Conservation (phyloP, 225 moss, liverwort and hornwort genomes). For the Asterella californica region DNA sequence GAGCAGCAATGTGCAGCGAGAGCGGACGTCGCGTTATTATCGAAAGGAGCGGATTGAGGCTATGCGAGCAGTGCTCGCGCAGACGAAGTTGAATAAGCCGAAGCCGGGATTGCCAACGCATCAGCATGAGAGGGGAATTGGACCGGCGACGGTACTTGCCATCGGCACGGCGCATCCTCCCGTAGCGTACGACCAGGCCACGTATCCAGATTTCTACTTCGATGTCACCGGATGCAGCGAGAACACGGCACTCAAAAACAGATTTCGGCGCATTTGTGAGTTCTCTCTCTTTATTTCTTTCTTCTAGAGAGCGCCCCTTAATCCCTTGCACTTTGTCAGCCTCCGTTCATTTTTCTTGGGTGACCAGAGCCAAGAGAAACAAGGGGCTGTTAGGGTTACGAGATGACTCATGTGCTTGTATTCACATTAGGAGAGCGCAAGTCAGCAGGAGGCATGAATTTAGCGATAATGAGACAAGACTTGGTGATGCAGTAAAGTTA, state of each 20-base stretch:
- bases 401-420: not conserved
- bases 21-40: conserved; percentile 18
- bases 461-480: no score
- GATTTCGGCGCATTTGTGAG: conserved; percentile 50
- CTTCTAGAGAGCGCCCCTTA: not conserved
- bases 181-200: conserved; percentile 44
- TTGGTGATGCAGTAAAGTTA: no score
- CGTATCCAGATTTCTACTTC: conserved; percentile 58
- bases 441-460: no score
- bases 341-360: not conserved
- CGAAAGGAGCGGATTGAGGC: conserved; percentile 20
- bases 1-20: conserved; percentile 22
- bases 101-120: conserved; percentile 6
- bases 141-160: conserved; percentile 50
- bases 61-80: conserved; percentile 17
- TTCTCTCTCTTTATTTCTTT: not conserved
- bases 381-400: not conserved
- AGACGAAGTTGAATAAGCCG: conserved; percentile 3
- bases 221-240: conserved; percentile 50
- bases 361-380: not conserved
- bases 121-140: conserved; percentile 39
- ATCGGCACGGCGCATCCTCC: conserved; percentile 61
- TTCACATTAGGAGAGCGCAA: not conserved
- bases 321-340: not conserved
- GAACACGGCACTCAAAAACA: conserved; percentile 49